Percentiles rank a stretch among this genome's conserved stretches.
Conservation (phyloP, 2,329 filamentous ascomycete species). For the Ophiosphaerella herpotricha region DNA sequence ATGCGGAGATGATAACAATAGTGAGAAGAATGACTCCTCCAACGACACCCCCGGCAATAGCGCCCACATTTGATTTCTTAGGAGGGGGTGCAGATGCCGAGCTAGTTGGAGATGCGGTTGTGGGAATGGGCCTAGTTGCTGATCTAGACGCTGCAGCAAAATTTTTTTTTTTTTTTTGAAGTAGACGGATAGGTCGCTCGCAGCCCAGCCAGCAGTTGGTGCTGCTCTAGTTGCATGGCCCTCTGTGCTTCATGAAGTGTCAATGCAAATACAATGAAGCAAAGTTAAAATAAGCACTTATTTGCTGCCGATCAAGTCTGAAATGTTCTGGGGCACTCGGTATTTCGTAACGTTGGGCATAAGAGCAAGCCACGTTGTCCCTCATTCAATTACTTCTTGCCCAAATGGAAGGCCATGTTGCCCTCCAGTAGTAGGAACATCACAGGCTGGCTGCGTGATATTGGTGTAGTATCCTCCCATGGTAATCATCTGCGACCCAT, state of each 20-base stretch:
- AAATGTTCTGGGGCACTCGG: slow-evolving; percentile 54
- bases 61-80: slow-evolving; percentile 15
- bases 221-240: slow-evolving; percentile 58
- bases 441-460: slow-evolving; percentile 54
- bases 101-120: slow-evolving; percentile 9
- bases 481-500: slow-evolving; percentile 62
- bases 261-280: neutral
- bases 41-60: no score
- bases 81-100: neutral
- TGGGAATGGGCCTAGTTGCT: slow-evolving; percentile 52
- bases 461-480: slow-evolving; percentile 60
- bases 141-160: slow-evolving; percentile 51
- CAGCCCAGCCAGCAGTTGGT: slow-evolving; percentile 55
- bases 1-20: no score
- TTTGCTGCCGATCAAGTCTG: slow-evolving; percentile 47
- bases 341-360: slow-evolving; percentile 20
- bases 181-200: slow-evolving; percentile 55
- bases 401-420: slow-evolving; percentile 60
- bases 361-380: slow-evolving; percentile 26
- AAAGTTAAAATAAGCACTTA: slow-evolving; percentile 2
- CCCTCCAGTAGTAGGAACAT: slow-evolving; percentile 57
- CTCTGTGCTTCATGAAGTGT: slow-evolving; percentile 27
- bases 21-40: no score
- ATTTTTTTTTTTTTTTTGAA: slow-evolving; percentile 55
- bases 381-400: slow-evolving; percentile 42